Evolutionary conservation across 768 basidiomycete genomes (phyloP).

Genomic region (Strobilomyces echinocephalus): DNA sequence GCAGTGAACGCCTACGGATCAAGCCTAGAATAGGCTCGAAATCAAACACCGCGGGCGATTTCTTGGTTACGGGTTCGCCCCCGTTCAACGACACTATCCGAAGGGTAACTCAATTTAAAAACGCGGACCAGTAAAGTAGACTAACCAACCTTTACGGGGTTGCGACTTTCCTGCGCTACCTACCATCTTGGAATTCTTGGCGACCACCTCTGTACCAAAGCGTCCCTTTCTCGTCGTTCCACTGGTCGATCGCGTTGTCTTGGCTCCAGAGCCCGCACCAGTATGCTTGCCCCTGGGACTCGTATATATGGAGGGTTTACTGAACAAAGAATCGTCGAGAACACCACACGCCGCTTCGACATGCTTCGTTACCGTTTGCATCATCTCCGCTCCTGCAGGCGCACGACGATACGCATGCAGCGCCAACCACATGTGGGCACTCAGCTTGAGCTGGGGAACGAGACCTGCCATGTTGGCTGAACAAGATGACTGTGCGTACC

Average conservation of each 20-base stretch:
- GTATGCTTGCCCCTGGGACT: constrained; percentile 22
- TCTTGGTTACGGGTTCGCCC: constrained; percentile 4
- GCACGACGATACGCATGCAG: constrained; percentile 61
- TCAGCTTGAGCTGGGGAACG: constrained; percentile 46
- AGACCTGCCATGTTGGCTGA: constrained; percentile 29
- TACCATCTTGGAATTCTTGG: constrained; percentile 5
- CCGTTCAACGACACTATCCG: constrained; percentile 19
- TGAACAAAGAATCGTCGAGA: constrained; percentile 37
- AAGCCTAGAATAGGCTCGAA: constrained; percentile 39
- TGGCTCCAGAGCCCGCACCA: constrained; percentile 16
- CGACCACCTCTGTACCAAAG: background rate
- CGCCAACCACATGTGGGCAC: constrained; percentile 62
- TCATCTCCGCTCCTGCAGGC: constrained; percentile 37
- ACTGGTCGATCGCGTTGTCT: constrained; percentile 1
- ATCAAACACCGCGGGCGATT: constrained; percentile 13
- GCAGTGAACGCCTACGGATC: constrained; percentile 43
- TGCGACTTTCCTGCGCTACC: constrained; percentile 41
- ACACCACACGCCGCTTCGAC: constrained; percentile 49
- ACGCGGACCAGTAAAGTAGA: background rate
- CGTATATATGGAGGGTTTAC: constrained; percentile 9
- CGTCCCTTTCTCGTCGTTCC: constrained; percentile 38
- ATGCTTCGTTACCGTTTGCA: constrained; percentile 43
- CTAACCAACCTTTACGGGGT: constrained; percentile 36
- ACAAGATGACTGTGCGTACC: constrained; percentile 24
- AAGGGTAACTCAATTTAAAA: constrained; percentile 1